Base-by-base conservation (phyloP, 139 green algal genomes). In the Eudorina sp. region DNA sequence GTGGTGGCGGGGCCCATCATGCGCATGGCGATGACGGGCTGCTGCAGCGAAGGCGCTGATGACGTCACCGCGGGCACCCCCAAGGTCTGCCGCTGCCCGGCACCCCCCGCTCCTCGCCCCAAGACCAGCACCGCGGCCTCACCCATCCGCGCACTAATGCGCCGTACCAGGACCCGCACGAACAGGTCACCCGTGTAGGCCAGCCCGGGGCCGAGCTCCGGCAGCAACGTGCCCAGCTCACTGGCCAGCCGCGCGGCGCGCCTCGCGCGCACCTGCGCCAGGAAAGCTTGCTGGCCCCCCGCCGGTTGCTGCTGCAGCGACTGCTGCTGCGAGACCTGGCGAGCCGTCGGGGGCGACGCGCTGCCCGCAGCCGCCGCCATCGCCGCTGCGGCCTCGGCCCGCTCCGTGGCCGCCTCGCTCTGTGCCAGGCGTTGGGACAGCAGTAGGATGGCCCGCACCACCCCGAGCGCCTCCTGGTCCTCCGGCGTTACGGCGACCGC, bases 171-270 rank as follows among this genome's bases (percentile, higher is more conserved):
- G 41, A 86, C 82, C 31, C 89, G 84, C 48, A 93, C 55, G 48
- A 96, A 95, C 86, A 95, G 51, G 62, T 93, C 90, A 62, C 90
- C 88, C 25, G 91, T 95, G 85, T 93, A 89, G 29, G 68, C 66
- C 23, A 93, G 43, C 9, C 95, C 94, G 0, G 94, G 95, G 45
- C 93, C 53, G 53, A 97, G 90, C 90, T 96, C 92, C 0, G 94
- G 93, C 68, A 97, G 41, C 51, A 97, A 27, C 1, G 93, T 90
- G 55, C 31, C 72, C 11, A 97, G 81, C 90, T 97, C 92, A 0
- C 14, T 9, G 0, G 90, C 91, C 41, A 90, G 73, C 5, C 68
- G 85, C 27, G 85, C 79, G 9, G 81, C 82, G 64, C 81, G 81
- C 45, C 29, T 13, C 29, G 77, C 11, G 27, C 41, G 78, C 78